phyloP scores from a whole-genome alignment of 225 moss, liverwort and hornwort genomes.

The Climacium dendroides region DNA sequence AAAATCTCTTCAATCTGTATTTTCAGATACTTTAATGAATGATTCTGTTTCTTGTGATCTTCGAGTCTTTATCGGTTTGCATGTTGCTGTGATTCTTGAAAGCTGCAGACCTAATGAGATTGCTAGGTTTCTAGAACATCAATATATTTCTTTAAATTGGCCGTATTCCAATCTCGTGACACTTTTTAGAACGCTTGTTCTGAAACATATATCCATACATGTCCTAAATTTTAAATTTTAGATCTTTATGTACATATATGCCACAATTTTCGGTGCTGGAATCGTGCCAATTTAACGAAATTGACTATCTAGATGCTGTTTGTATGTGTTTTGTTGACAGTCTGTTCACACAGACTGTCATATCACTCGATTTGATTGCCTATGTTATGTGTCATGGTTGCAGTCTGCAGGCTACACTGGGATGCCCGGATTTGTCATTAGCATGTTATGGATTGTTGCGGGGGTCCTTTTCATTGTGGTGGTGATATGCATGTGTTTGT shows the following conservation, averaged over 20 bases:
- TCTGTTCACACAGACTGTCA: too few relatives aligned
- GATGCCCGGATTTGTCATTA: conserved; percentile 20
- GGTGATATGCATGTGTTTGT: conserved; percentile 4
- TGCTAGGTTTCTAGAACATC: background rate
- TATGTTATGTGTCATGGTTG: background rate
- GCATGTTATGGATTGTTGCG: conserved; percentile 1
- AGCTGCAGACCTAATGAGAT: background rate
- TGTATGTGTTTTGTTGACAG: background rate
- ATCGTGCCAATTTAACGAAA: background rate
- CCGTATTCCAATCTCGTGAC: background rate
- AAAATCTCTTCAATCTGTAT: background rate
- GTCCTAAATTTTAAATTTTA: background rate
- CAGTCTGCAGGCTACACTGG: conserved; percentile 40
- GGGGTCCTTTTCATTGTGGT: background rate
- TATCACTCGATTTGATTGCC: background rate
- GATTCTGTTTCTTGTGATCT: background rate
- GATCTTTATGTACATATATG: background rate
- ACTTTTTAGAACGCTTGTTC: background rate
- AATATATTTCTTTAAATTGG: background rate
- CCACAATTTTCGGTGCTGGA: background rate
- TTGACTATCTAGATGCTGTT: background rate
- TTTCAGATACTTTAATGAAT: background rate
- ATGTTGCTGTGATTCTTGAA: background rate
- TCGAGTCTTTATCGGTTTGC: background rate
- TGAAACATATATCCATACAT: background rate